Evolutionary conservation across 768 basidiomycete species (phyloP).

Genomic region (Lanmaoa pseudosensibilis): DNA sequence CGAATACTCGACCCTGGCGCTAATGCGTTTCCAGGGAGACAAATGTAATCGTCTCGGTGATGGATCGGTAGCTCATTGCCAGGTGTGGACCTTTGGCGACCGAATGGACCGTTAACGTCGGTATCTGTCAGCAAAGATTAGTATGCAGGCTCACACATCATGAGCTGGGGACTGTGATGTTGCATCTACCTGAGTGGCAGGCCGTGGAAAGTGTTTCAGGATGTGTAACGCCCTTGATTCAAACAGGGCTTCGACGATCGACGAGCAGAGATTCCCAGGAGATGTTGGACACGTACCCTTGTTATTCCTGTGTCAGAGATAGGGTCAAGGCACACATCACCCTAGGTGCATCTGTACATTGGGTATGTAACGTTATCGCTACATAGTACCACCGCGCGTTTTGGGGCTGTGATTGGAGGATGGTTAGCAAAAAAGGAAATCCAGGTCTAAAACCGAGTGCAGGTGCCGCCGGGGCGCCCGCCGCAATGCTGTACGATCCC

Average conservation of each 20-base stretch:
- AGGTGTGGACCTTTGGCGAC: background rate
- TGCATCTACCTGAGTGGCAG: background rate
- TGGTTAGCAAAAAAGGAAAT: no score
- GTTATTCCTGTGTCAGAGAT: background rate
- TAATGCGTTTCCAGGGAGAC: background rate
- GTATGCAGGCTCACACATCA: background rate
- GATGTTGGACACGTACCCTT: background rate
- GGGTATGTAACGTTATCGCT: no score
- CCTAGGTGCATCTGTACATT: no score
- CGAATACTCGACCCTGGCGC: background rate
- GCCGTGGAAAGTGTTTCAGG: background rate
- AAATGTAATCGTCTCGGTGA: background rate
- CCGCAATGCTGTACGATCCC: no score
- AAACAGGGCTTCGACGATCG: no score
- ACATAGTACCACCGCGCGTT: no score
- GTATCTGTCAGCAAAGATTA: background rate
- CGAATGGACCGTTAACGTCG: background rate
- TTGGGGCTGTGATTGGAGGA: no score
- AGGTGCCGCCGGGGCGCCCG: no score
- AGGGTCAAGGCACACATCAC: background rate
- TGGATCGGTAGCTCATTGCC: background rate
- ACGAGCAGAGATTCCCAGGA: no score
- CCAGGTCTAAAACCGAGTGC: no score
- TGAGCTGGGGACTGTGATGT: background rate
- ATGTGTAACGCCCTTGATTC: background rate